A percentile compares a stretch with the other conserved stretches of the same genome.
These are phyloP conservation scores for Aspergillus sclerotiicarbonarius DNA, from an alignment of 495 filamentous ascomycete species.

Conservation along the genomic window DNA sequence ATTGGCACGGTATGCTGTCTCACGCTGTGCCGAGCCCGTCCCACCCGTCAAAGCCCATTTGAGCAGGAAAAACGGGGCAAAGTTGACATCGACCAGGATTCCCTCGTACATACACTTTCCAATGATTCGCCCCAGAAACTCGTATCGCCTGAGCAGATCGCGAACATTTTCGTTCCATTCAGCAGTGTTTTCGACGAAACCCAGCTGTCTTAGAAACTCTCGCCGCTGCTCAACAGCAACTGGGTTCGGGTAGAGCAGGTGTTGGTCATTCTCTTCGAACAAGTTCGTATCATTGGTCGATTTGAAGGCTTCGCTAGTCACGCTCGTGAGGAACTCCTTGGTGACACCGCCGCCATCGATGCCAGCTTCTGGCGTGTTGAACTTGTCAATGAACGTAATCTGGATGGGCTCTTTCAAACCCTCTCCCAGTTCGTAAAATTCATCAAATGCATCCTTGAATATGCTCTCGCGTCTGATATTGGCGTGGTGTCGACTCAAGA, in stretches of 20 bases:
- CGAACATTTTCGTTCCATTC: slow-evolving; percentile 58
- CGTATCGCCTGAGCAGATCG: slow-evolving; percentile 71
- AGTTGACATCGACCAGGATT: slow-evolving; percentile 89
- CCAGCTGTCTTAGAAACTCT: slow-evolving; percentile 53
- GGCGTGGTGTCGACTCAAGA: slow-evolving; percentile 72
- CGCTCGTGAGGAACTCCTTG: slow-evolving; percentile 92
- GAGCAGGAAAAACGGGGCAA: slow-evolving; percentile 93
- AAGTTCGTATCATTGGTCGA: slow-evolving; percentile 51
- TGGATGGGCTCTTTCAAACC: slow-evolving; percentile 95
- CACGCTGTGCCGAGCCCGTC: slow-evolving; percentile 54
- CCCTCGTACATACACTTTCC: slow-evolving; percentile 98
- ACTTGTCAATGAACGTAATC: slow-evolving; percentile 94
- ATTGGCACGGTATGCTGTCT: slow-evolving; percentile 77
- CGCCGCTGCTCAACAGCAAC: slow-evolving; percentile 70
- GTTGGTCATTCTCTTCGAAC: slow-evolving; percentile 86
- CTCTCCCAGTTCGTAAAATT: slow-evolving; percentile 79
- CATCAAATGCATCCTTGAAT: slow-evolving; percentile 81
- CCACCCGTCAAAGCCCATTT: slow-evolving; percentile 86
- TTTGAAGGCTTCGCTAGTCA: slow-evolving; percentile 84
- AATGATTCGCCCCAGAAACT: slow-evolving; percentile 88
- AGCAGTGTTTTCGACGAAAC: slow-evolving; percentile 48
- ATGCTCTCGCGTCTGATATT: slow-evolving; percentile 75
- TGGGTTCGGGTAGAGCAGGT: slow-evolving; percentile 88
- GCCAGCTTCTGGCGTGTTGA: slow-evolving; percentile 81
- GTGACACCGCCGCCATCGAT: slow-evolving; percentile 98